These are phyloP conservation scores for Fusarium sambucinum DNA, from an alignment of 2,329 filamentous ascomycete species.

Conservation along the genomic window DNA sequence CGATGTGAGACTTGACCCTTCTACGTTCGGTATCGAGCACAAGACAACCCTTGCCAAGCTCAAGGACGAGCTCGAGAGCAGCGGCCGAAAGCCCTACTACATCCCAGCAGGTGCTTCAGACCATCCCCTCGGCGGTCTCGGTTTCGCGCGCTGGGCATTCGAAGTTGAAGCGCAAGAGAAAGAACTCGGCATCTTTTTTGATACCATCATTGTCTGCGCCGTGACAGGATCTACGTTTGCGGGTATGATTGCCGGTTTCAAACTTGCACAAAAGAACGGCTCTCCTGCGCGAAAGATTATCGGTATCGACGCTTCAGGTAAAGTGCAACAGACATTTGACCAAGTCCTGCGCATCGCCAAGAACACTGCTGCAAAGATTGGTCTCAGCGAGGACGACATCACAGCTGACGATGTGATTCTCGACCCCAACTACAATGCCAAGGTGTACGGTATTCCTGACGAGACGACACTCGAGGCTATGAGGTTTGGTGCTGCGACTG, in stretches of 20 bases:
- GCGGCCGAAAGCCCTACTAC: slow-evolving; percentile 74
- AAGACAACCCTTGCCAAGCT: slow-evolving; percentile 69
- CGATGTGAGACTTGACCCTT: slow-evolving; percentile 70
- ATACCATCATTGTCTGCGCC: slow-evolving; percentile 75
- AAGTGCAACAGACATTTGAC: slow-evolving; percentile 67
- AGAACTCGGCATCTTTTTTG: slow-evolving; percentile 72
- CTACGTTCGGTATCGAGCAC: slow-evolving; percentile 76
- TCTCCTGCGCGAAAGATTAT: slow-evolving; percentile 67
- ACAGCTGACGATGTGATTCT: slow-evolving; percentile 72
- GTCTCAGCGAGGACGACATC: slow-evolving; percentile 69
- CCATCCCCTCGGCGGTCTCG: slow-evolving; percentile 76
- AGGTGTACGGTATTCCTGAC: slow-evolving; percentile 75
- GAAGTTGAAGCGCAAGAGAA: slow-evolving; percentile 75
- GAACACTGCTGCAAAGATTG: slow-evolving; percentile 72
- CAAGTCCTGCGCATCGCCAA: slow-evolving; percentile 76
- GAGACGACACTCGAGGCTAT: slow-evolving; percentile 75
- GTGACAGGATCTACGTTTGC: slow-evolving; percentile 79
- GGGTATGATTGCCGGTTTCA: slow-evolving; percentile 80
- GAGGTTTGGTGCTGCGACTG: slow-evolving; percentile 73
- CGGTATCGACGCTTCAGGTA: slow-evolving; percentile 69
- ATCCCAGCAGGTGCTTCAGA: slow-evolving; percentile 79
- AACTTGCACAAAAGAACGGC: slow-evolving; percentile 65
- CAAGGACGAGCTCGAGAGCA: slow-evolving; percentile 63
- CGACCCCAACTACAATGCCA: slow-evolving; percentile 72
- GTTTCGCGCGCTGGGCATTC: slow-evolving; percentile 78